Evolutionary conservation across 305 asterid genomes (phyloP).

Genomic region (Ruellia speciosa): DNA sequence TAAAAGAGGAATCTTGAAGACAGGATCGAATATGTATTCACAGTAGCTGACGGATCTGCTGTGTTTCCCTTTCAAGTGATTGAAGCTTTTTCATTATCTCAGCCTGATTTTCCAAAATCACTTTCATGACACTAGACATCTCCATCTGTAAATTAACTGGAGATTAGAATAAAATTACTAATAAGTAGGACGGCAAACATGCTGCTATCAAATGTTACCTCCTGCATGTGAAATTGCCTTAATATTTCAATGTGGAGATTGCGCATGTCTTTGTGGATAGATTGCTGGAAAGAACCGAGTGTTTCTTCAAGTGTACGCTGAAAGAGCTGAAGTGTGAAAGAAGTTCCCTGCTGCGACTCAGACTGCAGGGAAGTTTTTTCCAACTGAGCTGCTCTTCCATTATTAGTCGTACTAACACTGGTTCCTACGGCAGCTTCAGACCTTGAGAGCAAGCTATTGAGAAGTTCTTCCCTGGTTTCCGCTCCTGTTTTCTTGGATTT

Average conservation of each 20-base stretch:
- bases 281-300: slow-evolving; percentile 68
- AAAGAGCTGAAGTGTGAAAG: slow-evolving; percentile 84
- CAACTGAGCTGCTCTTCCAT: slow-evolving; percentile 49
- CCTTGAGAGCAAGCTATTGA: slow-evolving; percentile 54
- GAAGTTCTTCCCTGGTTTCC: slow-evolving; percentile 78
- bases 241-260: slow-evolving; percentile 79
- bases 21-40: slow-evolving; percentile 25
- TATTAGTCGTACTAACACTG: slow-evolving; percentile 35
- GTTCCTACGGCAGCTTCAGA: slow-evolving; percentile 48
- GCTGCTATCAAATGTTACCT: slow-evolving; percentile 36
- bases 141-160: slow-evolving; percentile 41
- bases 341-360: slow-evolving; percentile 64
- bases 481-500: slow-evolving; percentile 84
- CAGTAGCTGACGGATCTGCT: slow-evolving; percentile 51
- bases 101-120: slow-evolving; percentile 56
- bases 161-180: not conserved
- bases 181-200: not conserved
- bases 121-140: slow-evolving; percentile 38
- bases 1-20: not conserved
- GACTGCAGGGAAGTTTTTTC: slow-evolving; percentile 35
- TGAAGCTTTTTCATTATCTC: slow-evolving; percentile 59
- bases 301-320: slow-evolving; percentile 88
- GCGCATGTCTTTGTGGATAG: slow-evolving; percentile 83
- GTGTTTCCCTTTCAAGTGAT: slow-evolving; percentile 58
- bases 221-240: slow-evolving; percentile 87